A percentile compares a stretch with the other conserved stretches of the same genome.
Conservation (phyloP, 108 stramenopile species). For the Licmophora abbreviata region DNA sequence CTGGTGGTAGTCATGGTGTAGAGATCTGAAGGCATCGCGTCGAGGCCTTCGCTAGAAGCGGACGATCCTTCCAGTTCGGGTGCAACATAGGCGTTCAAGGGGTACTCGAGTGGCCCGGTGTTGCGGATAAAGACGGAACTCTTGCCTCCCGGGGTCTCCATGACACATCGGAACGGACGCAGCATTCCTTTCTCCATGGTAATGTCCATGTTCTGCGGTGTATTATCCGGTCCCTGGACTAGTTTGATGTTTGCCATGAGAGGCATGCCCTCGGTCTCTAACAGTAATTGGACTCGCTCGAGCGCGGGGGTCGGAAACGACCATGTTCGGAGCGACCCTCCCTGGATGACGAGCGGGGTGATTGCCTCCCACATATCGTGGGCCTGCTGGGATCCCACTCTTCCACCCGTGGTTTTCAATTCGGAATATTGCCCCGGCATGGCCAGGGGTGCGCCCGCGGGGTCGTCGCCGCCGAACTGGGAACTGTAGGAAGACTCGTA, state of each 20-base stretch:
- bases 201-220: constrained; percentile 39
- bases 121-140: constrained; percentile 41
- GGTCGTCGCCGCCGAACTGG: too few species aligned
- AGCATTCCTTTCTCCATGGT: constrained; percentile 39
- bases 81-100: constrained; percentile 32
- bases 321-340: constrained; percentile 69
- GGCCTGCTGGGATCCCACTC: too few species aligned
- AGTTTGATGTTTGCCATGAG: constrained; percentile 52
- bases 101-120: constrained; percentile 42
- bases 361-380: too few species aligned
- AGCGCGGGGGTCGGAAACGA: constrained; percentile 31
- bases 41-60: not conserved
- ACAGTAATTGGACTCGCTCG: constrained; percentile 55
- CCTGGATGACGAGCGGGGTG: constrained; percentile 53
- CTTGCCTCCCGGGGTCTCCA: constrained; percentile 32
- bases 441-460: too few species aligned
- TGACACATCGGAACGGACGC: constrained; percentile 36
- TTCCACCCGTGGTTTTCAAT: too few species aligned
- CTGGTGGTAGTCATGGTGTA: not conserved
- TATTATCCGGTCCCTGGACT: constrained; percentile 7
- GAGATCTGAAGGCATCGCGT: not conserved
- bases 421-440: too few species aligned
- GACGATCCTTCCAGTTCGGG: constrained; percentile 11
- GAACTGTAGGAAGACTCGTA: too few species aligned
- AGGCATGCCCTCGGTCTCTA: constrained; percentile 74